Evolutionary conservation across 1,284 basidiomycete species (phyloP).

Genomic region (Volvariella surrecta): DNA sequence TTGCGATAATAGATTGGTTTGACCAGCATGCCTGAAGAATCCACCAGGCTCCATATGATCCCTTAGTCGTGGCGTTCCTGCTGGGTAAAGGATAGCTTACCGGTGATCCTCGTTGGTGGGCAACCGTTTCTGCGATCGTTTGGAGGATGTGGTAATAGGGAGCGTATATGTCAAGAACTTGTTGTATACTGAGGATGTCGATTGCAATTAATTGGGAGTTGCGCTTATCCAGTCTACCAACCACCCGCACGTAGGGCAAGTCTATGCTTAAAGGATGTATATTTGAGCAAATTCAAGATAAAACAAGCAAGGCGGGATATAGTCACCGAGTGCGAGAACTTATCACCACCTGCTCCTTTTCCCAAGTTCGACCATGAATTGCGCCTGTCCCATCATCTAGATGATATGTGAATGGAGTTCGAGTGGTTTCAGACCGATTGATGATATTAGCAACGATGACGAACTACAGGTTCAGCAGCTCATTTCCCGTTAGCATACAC

Average conservation of each 20-base stretch:
- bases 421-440: not conserved
- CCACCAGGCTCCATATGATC: not conserved
- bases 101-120: constrained; percentile 16
- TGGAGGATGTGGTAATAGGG: constrained; percentile 22
- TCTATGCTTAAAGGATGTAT: not conserved
- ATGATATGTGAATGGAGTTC: constrained; percentile 11
- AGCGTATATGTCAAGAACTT: constrained; percentile 17
- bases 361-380: constrained; percentile 15
- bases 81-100: constrained; percentile 13
- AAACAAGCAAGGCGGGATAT: not conserved
- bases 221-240: constrained; percentile 15
- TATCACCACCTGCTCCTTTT: not conserved
- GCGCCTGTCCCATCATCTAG: constrained; percentile 25
- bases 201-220: constrained; percentile 12
- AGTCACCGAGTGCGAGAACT: constrained; percentile 6
- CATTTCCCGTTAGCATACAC: too few relatives aligned
- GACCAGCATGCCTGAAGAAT: not conserved
- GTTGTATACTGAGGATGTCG: constrained; percentile 14
- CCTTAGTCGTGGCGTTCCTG: not conserved
- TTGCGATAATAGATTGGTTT: not conserved
- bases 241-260: constrained; percentile 18
- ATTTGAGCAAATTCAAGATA: not conserved
- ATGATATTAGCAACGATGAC: constrained; percentile 7
- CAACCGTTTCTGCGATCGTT: constrained; percentile 19
- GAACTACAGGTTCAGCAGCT: not conserved